Evolutionary conservation across 257 asterid species (phyloP), one percentile per base, ranked within the genome.

Genomic region (Nicotiana knightiana): DNA sequence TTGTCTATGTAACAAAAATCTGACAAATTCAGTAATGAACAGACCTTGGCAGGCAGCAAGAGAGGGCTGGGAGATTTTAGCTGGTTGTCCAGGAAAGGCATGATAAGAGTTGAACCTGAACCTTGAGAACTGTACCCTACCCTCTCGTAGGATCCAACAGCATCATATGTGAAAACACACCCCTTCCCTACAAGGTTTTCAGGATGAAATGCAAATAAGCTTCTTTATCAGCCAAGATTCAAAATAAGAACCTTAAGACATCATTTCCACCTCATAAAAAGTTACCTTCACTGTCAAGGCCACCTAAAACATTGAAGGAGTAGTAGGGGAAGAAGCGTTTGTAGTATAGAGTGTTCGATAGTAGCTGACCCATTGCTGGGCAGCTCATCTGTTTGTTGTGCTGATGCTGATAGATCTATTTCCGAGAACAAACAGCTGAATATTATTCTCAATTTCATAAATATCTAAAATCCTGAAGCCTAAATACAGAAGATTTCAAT

Each of bases 361-460:
- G 97, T 81, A 95, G 86, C 86, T 95, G 98, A 73, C 95, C 98
- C 98, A 95, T 93, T 26, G 97, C 97, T 81, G 98, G 98, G 85
- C 98, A 95, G 91, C 96, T 95, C 98, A 93, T 95, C 88, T 95
- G 98, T 89, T 92, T 95, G 93, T 91, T 93, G 85, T 93, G 98
- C 71, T 95, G 98, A 82, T 95, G 98, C 86, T 95, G 98, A 87
- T 95, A 95, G 32, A 82, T 80, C 98, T 93, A 80, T 71, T 68
- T 37, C 66, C 71, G 79, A 76, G 18, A 82, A 63, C 15, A 39
- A 79, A 80, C 16, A 77, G 9, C 48, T 57, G 61, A 75, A 75
- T 10, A n/a, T 43, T 24, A 75, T 21, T 43, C 15, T 37, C 39
- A 63, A 12, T 63, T 26, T 30, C 70, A 64, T 64, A 28, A 28